Evolutionary conservation across 2,329 filamentous ascomycete genomes (phyloP).

Genomic region (Incumbomyces lentus): DNA sequence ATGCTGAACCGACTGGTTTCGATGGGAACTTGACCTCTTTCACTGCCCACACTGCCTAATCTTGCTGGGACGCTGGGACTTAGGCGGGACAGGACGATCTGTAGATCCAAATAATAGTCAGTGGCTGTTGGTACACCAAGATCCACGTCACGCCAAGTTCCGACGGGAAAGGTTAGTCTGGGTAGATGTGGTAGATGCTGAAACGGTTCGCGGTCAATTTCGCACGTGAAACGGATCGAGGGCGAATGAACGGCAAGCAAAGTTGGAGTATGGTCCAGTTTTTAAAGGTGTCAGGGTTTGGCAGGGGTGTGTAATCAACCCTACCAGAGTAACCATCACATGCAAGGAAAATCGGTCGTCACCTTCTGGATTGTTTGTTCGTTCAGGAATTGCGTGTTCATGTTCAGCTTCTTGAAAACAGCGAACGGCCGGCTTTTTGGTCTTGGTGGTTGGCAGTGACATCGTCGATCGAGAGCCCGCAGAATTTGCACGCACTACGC

Average conservation of each 20-base stretch:
- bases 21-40: conserved; percentile 1
- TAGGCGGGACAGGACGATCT: conserved; percentile 4
- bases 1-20: neutral
- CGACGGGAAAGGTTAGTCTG: neutral
- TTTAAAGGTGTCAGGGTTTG: conserved; percentile 1
- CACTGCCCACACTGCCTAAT: neutral
- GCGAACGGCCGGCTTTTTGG: neutral
- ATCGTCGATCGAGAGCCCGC: neutral
- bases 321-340: neutral
- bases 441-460: neutral
- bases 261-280: neutral
- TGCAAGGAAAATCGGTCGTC: conserved; percentile 1
- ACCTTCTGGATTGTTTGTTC: neutral
- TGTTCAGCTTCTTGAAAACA: neutral
- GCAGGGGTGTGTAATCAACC: neutral
- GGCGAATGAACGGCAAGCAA: neutral
- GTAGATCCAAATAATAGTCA: neutral
- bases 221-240: conserved; percentile 1
- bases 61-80: neutral
- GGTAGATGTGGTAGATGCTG: neutral
- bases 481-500: neutral
- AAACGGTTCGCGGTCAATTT: neutral
- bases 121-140: conserved; percentile 4
- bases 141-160: conserved; percentile 2
- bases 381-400: neutral